These are phyloP conservation scores for Dichomitus squalens DNA, from an alignment of 1,284 basidiomycete genomes.

Conservation along the genomic window DNA sequence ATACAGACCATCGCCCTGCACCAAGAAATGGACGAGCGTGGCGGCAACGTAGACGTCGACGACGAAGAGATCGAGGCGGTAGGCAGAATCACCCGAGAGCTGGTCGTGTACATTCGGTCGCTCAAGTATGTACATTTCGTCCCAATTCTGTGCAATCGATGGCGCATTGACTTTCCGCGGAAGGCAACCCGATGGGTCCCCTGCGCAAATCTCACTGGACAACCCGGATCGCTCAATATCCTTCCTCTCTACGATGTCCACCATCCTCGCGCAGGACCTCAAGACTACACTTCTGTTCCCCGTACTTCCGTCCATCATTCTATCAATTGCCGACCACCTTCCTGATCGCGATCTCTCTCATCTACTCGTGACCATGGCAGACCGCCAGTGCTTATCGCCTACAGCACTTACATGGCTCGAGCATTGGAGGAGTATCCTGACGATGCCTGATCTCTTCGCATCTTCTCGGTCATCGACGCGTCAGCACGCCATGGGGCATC, in stretches of 20 bases:
- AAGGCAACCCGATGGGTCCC: conserved; percentile 53
- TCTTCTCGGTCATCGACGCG: conserved; percentile 55
- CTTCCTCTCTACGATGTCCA: conserved; percentile 59
- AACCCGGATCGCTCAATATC: conserved; percentile 53
- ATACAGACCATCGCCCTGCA: conserved; percentile 50
- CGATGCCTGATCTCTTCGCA: conserved; percentile 50
- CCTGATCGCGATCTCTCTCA: conserved; percentile 63
- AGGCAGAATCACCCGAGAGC: conserved; percentile 57
- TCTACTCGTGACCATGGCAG: conserved; percentile 59
- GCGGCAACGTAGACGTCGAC: conserved; percentile 59
- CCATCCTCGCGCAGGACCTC: conserved; percentile 63
- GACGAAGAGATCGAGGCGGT: conserved; percentile 67
- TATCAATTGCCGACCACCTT: conserved; percentile 64
- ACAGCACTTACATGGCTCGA: conserved; percentile 68
- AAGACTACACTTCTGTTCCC: conserved; percentile 53
- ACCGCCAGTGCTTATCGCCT: conserved; percentile 67
- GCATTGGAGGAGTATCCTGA: conserved; percentile 62
- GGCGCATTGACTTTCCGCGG: conserved; percentile 1
- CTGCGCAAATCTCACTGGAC: background rate
- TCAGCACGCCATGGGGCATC: conserved; percentile 51
- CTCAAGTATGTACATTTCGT: conserved; percentile 46
- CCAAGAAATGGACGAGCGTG: conserved; percentile 52
- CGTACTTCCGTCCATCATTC: conserved; percentile 60
- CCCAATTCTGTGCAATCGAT: background rate
- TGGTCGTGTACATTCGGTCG: conserved; percentile 57